Base-by-base conservation (phyloP, 352 stramenopile genomes). In the Pythium coloratum region DNA sequence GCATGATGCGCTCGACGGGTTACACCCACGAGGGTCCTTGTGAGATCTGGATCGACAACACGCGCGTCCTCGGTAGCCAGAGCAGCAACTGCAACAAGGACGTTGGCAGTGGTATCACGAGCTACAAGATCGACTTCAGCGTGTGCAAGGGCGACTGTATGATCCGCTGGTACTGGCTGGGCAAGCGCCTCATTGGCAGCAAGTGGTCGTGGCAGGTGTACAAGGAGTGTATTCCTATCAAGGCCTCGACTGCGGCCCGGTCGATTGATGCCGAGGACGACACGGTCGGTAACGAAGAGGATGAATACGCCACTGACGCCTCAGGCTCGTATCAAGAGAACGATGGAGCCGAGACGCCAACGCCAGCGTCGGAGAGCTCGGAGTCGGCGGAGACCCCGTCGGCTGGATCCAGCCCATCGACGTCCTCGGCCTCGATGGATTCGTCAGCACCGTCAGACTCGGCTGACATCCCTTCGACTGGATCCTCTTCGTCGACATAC, bases 171-270 rank as follows among this genome's bases (percentile, higher is more conserved):
- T 75, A 72, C 69, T 75, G 69, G 69, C 33, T 75, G 18, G 68
- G 26, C 20, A 61, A 71, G n/a, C 63, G 63, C 18, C 55, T 51
- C 2, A 80, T 80, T 53, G 64, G 46, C 57, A 69, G 33, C 7
- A 71, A 66, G 56, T 82, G 77, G 62, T 87, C 76, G 64, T 87
- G 78, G 76, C 76, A 86, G 64, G 55, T 84, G n/a, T 86, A 86
- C 70, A 84, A 87, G 69, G 72, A 72, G 12, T 84, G 78, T 24
- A 69, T 87, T 36, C 69, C 59, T 8, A 59, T 67, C 26, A 54
- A 4, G 10, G 58, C 13, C 7, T 24, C 20, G 20, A 32, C 42
- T 34, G 58, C 49, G 1, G 28, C 33, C 49, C 47, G 60, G n/a
- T 59, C 49, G 34, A 46, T 46, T 46, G 38, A 46, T 24, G 20